phyloP scores from a whole-genome alignment of 2,329 filamentous ascomycete species.

The Fusarium citri region DNA sequence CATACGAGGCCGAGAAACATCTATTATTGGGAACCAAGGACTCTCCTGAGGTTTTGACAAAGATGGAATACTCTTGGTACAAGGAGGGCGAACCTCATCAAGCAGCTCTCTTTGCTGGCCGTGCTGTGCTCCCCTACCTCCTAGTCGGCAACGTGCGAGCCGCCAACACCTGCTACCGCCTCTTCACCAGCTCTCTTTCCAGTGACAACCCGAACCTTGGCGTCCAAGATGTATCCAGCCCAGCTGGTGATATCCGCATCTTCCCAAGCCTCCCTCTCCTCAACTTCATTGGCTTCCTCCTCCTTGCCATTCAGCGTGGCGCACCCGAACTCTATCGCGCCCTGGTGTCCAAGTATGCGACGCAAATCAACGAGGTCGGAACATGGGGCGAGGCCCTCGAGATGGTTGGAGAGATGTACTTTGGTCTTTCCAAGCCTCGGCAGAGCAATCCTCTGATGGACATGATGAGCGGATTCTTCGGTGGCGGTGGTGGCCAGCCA shows the following conservation, averaged over 20 bases:
- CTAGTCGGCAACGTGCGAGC: conserved; percentile 90
- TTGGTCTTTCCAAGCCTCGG: conserved; percentile 86
- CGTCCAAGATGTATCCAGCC: conserved; percentile 83
- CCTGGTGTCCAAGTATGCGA: conserved; percentile 82
- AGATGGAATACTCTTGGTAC: conserved; percentile 95
- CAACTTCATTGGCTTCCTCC: conserved; percentile 89
- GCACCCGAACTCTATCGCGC: conserved; percentile 83
- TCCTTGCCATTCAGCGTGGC: conserved; percentile 86
- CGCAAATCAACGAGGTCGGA: conserved; percentile 79
- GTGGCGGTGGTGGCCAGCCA: conserved; percentile 66
- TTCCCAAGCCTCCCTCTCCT: conserved; percentile 93
- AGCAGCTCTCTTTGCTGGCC: conserved; percentile 85
- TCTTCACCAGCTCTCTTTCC: conserved; percentile 61
- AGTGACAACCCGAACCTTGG: conserved; percentile 65
- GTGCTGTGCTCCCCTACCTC: conserved; percentile 90
- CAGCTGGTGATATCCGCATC: conserved; percentile 78
- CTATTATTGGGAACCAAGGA: conserved; percentile 89
- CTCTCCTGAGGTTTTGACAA: conserved; percentile 81
- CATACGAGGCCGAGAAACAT: conserved; percentile 93
- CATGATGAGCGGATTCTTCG: conserved; percentile 97
- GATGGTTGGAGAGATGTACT: conserved; percentile 96
- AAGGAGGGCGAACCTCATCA: conserved; percentile 87
- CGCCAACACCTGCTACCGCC: conserved; percentile 82
- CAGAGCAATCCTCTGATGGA: conserved; percentile 95
- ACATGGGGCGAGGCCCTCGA: conserved; percentile 86